A percentile compares a stretch with the other conserved stretches of the same genome.
Conservation (phyloP, 75 land plant genomes). For the Isoetes taiwanensis region DNA sequence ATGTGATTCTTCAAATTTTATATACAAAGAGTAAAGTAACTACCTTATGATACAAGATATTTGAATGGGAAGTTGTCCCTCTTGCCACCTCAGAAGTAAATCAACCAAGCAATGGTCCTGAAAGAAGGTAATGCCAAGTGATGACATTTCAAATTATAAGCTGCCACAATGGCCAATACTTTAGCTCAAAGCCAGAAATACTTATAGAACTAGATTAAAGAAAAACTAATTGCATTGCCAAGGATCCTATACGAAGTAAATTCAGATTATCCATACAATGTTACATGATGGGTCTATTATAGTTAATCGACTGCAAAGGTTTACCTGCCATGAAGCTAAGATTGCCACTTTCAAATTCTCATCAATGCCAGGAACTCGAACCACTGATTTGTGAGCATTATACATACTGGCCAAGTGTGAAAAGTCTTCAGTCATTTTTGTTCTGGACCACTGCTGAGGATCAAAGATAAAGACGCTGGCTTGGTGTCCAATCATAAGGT, state of each 20-base stretch:
- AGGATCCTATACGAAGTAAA: not conserved
- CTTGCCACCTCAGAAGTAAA: slow-evolving; percentile 85
- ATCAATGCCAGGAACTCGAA: slow-evolving; percentile 61
- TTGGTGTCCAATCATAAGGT: not conserved
- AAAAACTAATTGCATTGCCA: not conserved
- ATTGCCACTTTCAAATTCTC: slow-evolving; percentile 74
- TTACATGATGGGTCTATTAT: not conserved
- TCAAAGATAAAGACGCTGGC: slow-evolving; percentile 87
- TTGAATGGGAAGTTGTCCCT: slow-evolving; percentile 75
- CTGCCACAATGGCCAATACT: no score
- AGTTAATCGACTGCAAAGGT: not conserved
- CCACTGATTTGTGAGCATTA: slow-evolving; percentile 62
- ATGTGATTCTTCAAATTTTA: slow-evolving; percentile 5
- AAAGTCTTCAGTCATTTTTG: slow-evolving; percentile 71
- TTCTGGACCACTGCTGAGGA: slow-evolving; percentile 70
- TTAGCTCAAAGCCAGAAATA: no score
- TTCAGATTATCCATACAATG: not conserved
- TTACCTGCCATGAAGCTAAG: slow-evolving; percentile 84
- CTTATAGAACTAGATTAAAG: slow-evolving; percentile 9
- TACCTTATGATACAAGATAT: slow-evolving; percentile 82
- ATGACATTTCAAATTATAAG: no score
- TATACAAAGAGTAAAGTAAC: not conserved
- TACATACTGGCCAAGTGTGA: slow-evolving; percentile 39
- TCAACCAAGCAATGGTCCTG: slow-evolving; percentile 97
- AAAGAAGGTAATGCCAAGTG: no score